Evolutionary conservation across 371 early-diverging fungal genomes (phyloP).

Genomic region (Mucor racemosus): DNA sequence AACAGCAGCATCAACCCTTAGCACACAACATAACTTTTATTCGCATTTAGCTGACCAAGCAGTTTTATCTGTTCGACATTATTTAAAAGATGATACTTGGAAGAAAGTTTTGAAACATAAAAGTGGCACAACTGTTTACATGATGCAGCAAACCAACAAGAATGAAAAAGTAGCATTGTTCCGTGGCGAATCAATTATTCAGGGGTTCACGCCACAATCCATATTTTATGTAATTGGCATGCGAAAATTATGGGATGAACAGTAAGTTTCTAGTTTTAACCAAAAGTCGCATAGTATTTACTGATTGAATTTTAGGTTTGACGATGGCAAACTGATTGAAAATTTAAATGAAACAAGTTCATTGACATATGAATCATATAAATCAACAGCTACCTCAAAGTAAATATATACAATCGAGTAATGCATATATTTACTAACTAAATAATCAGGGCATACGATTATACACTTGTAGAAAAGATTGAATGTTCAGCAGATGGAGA

Average conservation of each 20-base stretch:
- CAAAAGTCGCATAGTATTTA: neutral
- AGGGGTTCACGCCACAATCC: conserved; percentile 68
- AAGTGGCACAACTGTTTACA: conserved; percentile 65
- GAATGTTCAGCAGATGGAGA: conserved; percentile 64
- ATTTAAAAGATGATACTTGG: conserved; percentile 52
- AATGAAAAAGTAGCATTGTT: conserved; percentile 60
- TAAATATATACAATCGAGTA: conserved; percentile 6
- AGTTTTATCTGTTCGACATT: conserved; percentile 31
- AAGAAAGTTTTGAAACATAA: conserved; percentile 72
- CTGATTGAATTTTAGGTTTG: conserved; percentile 39
- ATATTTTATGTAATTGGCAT: conserved; percentile 74
- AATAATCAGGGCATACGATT: conserved; percentile 57
- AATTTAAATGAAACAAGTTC: conserved; percentile 61
- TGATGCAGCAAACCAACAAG: conserved; percentile 32
- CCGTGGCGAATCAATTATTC: conserved; percentile 67
- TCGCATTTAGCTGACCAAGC: conserved; percentile 51
- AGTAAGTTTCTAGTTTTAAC: conserved; percentile 33
- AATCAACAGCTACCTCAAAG: conserved; percentile 47
- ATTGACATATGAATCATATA: conserved; percentile 58
- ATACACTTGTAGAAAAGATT: conserved; percentile 66
- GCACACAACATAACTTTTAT: conserved; percentile 34
- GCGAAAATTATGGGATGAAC: conserved; percentile 66
- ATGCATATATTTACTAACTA: neutral
- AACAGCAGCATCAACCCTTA: neutral
- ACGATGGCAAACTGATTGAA: conserved; percentile 59